Base-by-base conservation (phyloP, 768 basidiomycete species). In the Boletus rufocinnamomeus region DNA sequence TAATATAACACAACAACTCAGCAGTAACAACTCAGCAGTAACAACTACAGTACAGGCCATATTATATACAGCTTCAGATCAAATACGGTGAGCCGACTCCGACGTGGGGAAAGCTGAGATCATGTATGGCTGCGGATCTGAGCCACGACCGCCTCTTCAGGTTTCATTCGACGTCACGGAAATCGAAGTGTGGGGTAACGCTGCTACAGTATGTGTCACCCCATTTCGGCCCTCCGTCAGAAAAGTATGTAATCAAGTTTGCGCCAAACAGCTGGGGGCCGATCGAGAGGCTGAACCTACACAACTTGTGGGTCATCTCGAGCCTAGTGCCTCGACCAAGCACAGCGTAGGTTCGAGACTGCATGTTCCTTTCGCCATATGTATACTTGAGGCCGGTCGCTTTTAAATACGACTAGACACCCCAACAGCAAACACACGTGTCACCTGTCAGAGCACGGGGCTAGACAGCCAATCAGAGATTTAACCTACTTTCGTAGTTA, bases 301-400 rank as follows among this genome's bases (percentile, higher is more conserved):
- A 32, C 52, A 7, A 11, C 23, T 35, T 10, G 53, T 21, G 32
- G 23, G 38, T 32, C 53, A 54, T 13, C 52, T 8, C 54, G 35
- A 55, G 14, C 32, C 17, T 34, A 14, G 34, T 14, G 43, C 23
- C 30, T 38, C 23, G 27, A 28, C 38, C 47, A n/a, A 35, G 59
- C 40, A 45, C 21, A 51, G 54, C 19, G 43, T 46, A 41, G 62
- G 62, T 41, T 77, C 79, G 40, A 80, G 73, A 57, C 76, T 79
- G 68, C 88, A 88, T 3, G 82, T 86, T 13, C 86, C 86, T 65
- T 84, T 87, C 63, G 85, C 82, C 51, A 84, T 70, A 63, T 88
- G 86, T 1, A 63, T 88, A 87, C 67, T 85, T 85, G 47, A 87
- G 74, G 45, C 6, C 27, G 17, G 23, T 17, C 19, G 35, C 16